Evolutionary conservation across 2,329 filamentous ascomycete species (phyloP), one percentile per base, ranked within the genome.

Genomic region (Alternaria longipes): DNA sequence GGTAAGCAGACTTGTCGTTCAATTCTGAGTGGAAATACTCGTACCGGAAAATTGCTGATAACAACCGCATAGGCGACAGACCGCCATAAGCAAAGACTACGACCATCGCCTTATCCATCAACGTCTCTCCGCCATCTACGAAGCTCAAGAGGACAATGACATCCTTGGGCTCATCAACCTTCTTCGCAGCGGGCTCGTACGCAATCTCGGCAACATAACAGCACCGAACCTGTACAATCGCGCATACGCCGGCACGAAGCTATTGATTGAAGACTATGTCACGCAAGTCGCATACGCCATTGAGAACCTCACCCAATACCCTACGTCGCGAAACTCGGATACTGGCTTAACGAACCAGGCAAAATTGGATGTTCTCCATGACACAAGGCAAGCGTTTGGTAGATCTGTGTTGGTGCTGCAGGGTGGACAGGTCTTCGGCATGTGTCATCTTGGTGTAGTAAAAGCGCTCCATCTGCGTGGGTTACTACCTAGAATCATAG

Each of bases 191-290:
- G 93, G 86, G 11, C 79, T 88, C 36, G 83, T 97, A 30, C 89
- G 94, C 36, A 97, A 97, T 72, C 83, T 97, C n/a, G 94, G 93
- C 59, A 96, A 97, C 75, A 96, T 97, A 69, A 92, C 92, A 1
- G 87, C 90, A 1, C 88, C 92, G 2, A 89, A 89, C 64, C 83
- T 97, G 1, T 97, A 93, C 81, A 94, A 94, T 71, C 87, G 90
- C 59, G 91, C 92, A 12, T 95, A 95, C 74, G 90, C 91, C 1
- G 94, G 94, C 16, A 97, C 94, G 1, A 97, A 97, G 77, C 87
- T 91, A 54, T 81, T 97, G 49, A 96, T 97, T 63, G 93, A 97
- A 74, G 91, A 96, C 78, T 97, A 97, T 74, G 90, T 97, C 63
- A 89, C 90, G 1, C 89, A 94, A 74, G 90, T 97, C 36, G 91